Evolutionary conservation across 129 eudicot genomes (phyloP), one percentile per base, ranked within the genome.

Genomic region (Lactuca sativa): DNA sequence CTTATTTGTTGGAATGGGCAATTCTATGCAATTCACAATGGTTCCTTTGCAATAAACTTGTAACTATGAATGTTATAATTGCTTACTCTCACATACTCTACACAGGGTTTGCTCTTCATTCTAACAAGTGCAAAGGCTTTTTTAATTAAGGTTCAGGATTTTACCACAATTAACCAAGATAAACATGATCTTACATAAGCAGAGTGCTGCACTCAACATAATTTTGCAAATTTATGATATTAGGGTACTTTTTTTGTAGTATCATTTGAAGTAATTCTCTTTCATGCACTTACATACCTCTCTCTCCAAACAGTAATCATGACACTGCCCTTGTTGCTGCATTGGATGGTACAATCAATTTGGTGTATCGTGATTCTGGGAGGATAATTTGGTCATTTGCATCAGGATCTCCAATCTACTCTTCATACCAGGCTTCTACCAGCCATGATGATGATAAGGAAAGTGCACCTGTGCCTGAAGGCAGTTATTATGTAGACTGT

Each of bases 311-410:
- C 90, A 93, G 98, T 43, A 74, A 78, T 16, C 74, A 68, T 37
- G 88, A 83, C 71, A 81, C 95, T 14, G 83, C 81, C 11, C 76
- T 93, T 62, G 86, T 87, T 69, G 95, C 95, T 81, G 83, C 85
- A 47, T 64, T 88, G 77, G 95, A 93, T 80, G 98, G 98, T 33
- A 83, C 85, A 44, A 79, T 93, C 56, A 70, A 78, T 78, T 59
- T 89, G 75, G 67, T 86, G 72, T 88, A 85, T 36, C 84, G 72
- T 31, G 78, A 78, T 57, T 81, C 96, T 9, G 64, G 75, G 58
- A 86, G 82, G 79, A 72, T 82, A 10, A 71, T 93, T 52, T 93
- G 97, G 98, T 93, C 98, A 44, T 83, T 86, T 76, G 56, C 90
- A 56, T 82, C 98, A 59, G 97, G 98, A 38, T 68, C 81, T 3